Percentiles rank a stretch among this genome's conserved stretches.
These are phyloP conservation scores for Arthrinium puccinioides DNA, from an alignment of 2,329 filamentous ascomycete species.

Conservation along the genomic window DNA sequence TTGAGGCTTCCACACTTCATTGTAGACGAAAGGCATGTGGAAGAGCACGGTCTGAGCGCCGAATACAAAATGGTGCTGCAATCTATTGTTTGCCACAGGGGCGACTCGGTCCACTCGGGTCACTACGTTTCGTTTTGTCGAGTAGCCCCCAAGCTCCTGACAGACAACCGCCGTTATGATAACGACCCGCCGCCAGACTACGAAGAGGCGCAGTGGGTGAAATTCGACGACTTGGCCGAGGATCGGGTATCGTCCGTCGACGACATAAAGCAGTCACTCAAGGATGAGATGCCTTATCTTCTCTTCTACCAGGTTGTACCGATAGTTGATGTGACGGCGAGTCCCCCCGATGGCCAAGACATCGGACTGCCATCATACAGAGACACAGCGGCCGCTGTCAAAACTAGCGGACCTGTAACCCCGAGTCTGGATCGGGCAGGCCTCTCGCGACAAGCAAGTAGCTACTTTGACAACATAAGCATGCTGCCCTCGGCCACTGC, in stretches of 20 bases:
- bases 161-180: slow-evolving; percentile 49
- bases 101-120: slow-evolving; percentile 76
- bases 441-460: slow-evolving; percentile 29
- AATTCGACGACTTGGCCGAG: slow-evolving; percentile 77
- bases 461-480: slow-evolving; percentile 37
- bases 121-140: slow-evolving; percentile 87
- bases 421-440: slow-evolving; percentile 19
- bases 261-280: slow-evolving; percentile 68
- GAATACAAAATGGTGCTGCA: slow-evolving; percentile 92
- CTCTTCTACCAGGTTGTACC: slow-evolving; percentile 94
- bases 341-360: slow-evolving; percentile 38
- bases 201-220: slow-evolving; percentile 73
- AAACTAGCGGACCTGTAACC: slow-evolving; percentile 21
- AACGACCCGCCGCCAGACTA: slow-evolving; percentile 57
- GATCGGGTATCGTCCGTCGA: slow-evolving; percentile 70
- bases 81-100: slow-evolving; percentile 87
- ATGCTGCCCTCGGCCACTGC: slow-evolving; percentile 28
- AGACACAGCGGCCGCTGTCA: slow-evolving; percentile 38
- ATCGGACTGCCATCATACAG: slow-evolving; percentile 53
- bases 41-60: slow-evolving; percentile 62
- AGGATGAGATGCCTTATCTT: slow-evolving; percentile 86
- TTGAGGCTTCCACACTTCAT: slow-evolving; percentile 88
- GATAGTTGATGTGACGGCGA: slow-evolving; percentile 59
- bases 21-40: slow-evolving; percentile 63
- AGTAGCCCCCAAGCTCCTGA: slow-evolving; percentile 57